Evolutionary conservation across 2,329 filamentous ascomycete species (phyloP).

Genomic region (Stemphylium lycopersici): DNA sequence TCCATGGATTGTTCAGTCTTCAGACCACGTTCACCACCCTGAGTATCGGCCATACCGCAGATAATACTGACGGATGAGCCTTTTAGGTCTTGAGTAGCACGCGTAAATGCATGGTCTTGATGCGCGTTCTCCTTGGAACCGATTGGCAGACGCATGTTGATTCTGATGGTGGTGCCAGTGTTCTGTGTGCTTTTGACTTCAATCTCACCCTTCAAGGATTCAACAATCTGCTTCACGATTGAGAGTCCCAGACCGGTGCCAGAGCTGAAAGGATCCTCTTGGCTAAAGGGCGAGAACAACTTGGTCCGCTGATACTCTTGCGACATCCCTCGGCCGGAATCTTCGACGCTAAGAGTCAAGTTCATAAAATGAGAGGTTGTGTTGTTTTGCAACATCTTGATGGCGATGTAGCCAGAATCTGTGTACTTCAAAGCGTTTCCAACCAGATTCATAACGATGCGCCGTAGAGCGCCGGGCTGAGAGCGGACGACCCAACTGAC

Average conservation of each 20-base stretch:
- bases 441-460: slow-evolving; percentile 46
- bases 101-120: slow-evolving; percentile 18
- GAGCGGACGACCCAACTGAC: slow-evolving; percentile 39
- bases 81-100: slow-evolving; percentile 25
- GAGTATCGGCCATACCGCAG: slow-evolving; percentile 26
- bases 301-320: slow-evolving; percentile 40
- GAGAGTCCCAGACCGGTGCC: slow-evolving; percentile 45
- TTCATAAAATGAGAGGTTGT: slow-evolving; percentile 23
- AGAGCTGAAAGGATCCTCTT: slow-evolving; percentile 43
- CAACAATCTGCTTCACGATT: slow-evolving; percentile 46
- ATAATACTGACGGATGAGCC: slow-evolving; percentile 29
- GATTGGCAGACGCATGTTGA: slow-evolving; percentile 30
- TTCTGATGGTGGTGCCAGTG: slow-evolving; percentile 36
- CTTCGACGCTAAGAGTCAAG: slow-evolving; percentile 44
- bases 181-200: slow-evolving; percentile 36
- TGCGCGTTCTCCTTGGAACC: slow-evolving; percentile 18
- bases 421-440: slow-evolving; percentile 48
- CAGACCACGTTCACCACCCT: slow-evolving; percentile 29
- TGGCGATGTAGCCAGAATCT: slow-evolving; percentile 36
- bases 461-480: slow-evolving; percentile 39
- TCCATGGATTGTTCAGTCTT: slow-evolving; percentile 35
- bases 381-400: slow-evolving; percentile 30
- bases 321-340: slow-evolving; percentile 47
- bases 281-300: slow-evolving; percentile 44
- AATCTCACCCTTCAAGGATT: slow-evolving; percentile 41